Conservation (phyloP, 2,329 filamentous ascomycete species). For the Diaporthe vexans region DNA sequence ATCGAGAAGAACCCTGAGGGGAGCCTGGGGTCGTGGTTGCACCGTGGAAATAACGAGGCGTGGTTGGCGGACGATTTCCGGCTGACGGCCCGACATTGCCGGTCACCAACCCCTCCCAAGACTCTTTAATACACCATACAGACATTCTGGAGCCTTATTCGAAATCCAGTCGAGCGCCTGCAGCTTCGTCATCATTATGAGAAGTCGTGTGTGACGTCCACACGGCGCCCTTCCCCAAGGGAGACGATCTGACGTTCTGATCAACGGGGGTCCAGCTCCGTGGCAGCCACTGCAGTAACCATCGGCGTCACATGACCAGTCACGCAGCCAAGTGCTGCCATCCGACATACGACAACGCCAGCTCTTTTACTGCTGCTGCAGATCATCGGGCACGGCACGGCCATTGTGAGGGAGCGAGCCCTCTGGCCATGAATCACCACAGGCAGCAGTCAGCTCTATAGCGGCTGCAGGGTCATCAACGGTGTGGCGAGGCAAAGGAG, state of each 20-base stretch:
- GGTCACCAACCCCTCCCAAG: conserved; percentile 30
- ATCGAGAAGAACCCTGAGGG: conserved; percentile 25
- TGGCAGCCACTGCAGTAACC: conserved; percentile 5
- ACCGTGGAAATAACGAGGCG: conserved; percentile 21
- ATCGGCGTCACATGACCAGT: conserved; percentile 27
- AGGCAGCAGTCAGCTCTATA: conserved; percentile 3
- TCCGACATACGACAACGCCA: conserved; percentile 6
- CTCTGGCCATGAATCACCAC: conserved; percentile 1
- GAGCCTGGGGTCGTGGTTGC: conserved; percentile 35
- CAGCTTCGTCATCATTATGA: conserved; percentile 33
- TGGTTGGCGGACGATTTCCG: conserved; percentile 42
- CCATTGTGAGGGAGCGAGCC: neutral
- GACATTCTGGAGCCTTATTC: conserved; percentile 21
- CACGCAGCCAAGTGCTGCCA: conserved; percentile 16
- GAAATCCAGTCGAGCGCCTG: neutral
- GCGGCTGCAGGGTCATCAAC: neutral
- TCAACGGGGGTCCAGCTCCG: conserved; percentile 29
- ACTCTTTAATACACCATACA: conserved; percentile 33
- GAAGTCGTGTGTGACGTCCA: conserved; percentile 4
- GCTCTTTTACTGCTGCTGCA: conserved; percentile 4
- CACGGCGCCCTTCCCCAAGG: neutral
- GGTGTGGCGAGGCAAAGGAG: conserved; percentile 13
- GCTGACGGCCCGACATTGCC: conserved; percentile 37
- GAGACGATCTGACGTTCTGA: conserved; percentile 19
- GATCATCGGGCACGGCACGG: conserved; percentile 11